Base-by-base conservation (phyloP, 441 rosid species). In the Viola pubescens region DNA sequence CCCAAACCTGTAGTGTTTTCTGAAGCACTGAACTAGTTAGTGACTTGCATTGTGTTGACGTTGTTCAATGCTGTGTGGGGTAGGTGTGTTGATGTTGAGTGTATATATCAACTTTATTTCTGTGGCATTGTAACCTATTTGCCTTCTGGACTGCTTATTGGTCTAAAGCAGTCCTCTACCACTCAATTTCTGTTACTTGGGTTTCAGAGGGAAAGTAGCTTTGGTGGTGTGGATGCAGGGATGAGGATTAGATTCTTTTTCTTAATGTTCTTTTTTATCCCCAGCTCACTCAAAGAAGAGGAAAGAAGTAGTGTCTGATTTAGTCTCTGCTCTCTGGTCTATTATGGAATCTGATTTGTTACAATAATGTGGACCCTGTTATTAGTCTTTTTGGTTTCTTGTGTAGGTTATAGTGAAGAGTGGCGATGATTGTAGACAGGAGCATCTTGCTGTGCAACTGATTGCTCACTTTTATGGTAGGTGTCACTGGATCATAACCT, bases 401-500 rank as follows among this genome's bases (percentile, higher is more conserved):
- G 46, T 77, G 57, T 54, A 87, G 95, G 81, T 88, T 72, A 88
- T 91, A 48, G 98, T 91, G 54, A 91, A 91, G 81, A 88, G 98
- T 66, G 98, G 96, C 44, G 96, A 91, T 79, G 98, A 91, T 62
- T 91, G 96, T 64, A 81, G 98, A 86, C 98, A 91, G 83, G 98
- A 91, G 81, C 98, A 91, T 74, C 96, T 88, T 60, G 96, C 95
- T 54, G 98, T 91, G 79, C 98, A 88, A 73, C 96, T 91, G 65
- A 88, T 91, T 73, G 83, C 94, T 76, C 98, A 91, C 78, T 91
- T 91, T 73, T 88, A 83, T 59, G 96, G 98, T 91, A 75, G 60
- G 84, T 73, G 11, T 61, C 26, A 5, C 37, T 52, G 7, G 16
- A 46, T 39, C 26, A 43, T 34, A 45, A 61, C 59, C 40, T 47